Base-by-base conservation (phyloP, 2,329 filamentous ascomycete genomes). In the Neonectria hederae region DNA sequence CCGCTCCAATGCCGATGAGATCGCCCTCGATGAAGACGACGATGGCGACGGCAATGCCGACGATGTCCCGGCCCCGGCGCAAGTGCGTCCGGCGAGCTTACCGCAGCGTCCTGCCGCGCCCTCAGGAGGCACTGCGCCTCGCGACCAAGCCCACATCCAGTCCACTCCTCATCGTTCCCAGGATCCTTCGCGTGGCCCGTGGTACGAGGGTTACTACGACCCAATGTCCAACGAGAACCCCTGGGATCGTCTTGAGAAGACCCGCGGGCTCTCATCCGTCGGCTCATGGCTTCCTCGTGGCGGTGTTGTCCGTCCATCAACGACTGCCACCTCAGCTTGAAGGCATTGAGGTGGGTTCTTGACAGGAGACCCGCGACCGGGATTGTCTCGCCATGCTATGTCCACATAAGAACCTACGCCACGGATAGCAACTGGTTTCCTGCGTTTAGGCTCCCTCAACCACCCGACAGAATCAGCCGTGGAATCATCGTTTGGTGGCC, bases 171-270 rank as follows among this genome's bases (percentile, higher is more conserved):
- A 42, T 10, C 65, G 57, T 4, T 65, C 51, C 9, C 71, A 72
- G 42, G 61, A 70, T 19, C 51, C 55, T 26, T 38, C 58, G 14
- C 59, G 38, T 42, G 62, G 80, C 63, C 79, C 78, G 1, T 92
- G 90, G 82, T 92, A 90, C 77, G 79, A 84, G 42, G 88, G 83
- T 38, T 92, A 92, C 76, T 94, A 93, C 76, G 86, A 92, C 63
- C 85, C 87, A 0, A 84, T 83, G 62, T 92, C 90, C 65, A 87
- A 92, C 70, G 84, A 89, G 74, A 92, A 94, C 74, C 92, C 92
- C 0, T 94, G 92, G 92, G 85, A 83, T 54, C 76, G 74, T 9
- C 77, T 90, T 21, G 88, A 90, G 75, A 78, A 79, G 69, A 69
- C 76, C 7, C 76, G 76, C 24, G 83, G 83, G 0, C 67, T 89